phyloP scores from a whole-genome alignment of 2,329 filamentous ascomycete species.

The Cephalotrichum gorgonifer region DNA sequence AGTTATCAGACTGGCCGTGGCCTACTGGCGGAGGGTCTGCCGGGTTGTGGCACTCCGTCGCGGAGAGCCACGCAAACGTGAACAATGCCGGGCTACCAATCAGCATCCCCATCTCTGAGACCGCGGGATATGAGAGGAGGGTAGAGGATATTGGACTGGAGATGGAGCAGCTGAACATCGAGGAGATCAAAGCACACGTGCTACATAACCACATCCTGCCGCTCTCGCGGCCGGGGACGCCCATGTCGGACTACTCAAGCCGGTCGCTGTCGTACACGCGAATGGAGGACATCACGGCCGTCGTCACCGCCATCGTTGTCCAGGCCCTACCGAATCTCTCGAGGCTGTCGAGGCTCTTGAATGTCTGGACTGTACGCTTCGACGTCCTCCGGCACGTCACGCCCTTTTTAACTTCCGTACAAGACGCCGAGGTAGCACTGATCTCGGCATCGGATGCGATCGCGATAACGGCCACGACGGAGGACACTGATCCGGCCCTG shows the following conservation, averaged over 20 bases:
- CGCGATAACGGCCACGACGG: constrained; percentile 14
- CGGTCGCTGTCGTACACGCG: constrained; percentile 10
- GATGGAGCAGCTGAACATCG: constrained; percentile 61
- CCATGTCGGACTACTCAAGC: constrained; percentile 33
- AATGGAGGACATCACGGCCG: constrained; percentile 81
- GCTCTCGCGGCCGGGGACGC: constrained; percentile 27
- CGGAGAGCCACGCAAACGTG: constrained; percentile 3
- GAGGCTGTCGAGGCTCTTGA: constrained; percentile 60
- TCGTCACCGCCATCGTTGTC: constrained; percentile 86
- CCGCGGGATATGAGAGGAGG: constrained; percentile 59
- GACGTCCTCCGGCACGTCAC: constrained; percentile 66
- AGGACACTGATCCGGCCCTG: constrained; percentile 2
- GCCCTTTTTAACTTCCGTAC: constrained; percentile 52
- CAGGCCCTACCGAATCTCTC: constrained; percentile 76
- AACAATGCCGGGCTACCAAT: constrained; percentile 37
- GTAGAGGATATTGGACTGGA: constrained; percentile 63
- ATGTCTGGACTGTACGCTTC: constrained; percentile 69
- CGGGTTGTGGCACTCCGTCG: constrained; percentile 36
- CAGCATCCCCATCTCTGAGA: constrained; percentile 53
- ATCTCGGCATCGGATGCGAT: constrained; percentile 57
- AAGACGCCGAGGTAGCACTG: constrained; percentile 56
- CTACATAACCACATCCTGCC: constrained; percentile 67
- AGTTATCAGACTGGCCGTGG: constrained; percentile 54
- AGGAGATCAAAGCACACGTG: constrained; percentile 84
- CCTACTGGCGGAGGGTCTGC: constrained; percentile 34